A percentile compares a stretch with the other conserved stretches of the same genome.
These are phyloP conservation scores for Cyclanthera cordifolia DNA, from an alignment of 306 rosid genomes.

Conservation along the genomic window DNA sequence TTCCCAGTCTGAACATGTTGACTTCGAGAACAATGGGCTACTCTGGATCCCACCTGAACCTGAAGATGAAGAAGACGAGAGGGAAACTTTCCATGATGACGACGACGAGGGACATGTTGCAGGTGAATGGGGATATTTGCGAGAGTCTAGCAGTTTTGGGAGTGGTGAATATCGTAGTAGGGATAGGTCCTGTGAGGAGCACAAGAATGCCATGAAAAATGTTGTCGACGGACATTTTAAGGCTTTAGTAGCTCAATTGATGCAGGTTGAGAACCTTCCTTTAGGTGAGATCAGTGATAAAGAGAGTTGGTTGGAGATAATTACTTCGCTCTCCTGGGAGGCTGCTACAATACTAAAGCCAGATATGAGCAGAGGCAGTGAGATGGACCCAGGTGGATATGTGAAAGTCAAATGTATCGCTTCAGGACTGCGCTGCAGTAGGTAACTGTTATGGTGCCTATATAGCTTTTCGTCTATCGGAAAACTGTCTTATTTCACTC, in stretches of 20 bases:
- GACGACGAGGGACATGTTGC: slow-evolving; percentile 51
- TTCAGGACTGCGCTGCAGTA: slow-evolving; percentile 54
- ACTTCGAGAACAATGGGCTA: slow-evolving; percentile 83
- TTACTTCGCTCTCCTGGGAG: slow-evolving; percentile 84
- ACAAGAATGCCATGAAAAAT: slow-evolving; percentile 59
- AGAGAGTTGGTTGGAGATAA: slow-evolving; percentile 82
- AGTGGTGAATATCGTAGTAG: slow-evolving; percentile 59
- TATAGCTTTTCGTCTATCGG: neutral
- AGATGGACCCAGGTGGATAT: slow-evolving; percentile 96
- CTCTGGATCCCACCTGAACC: slow-evolving; percentile 99
- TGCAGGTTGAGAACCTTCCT: slow-evolving; percentile 77
- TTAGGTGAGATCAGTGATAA: slow-evolving; percentile 41
- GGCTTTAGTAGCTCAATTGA: slow-evolving; percentile 85
- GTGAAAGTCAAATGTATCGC: slow-evolving; percentile 89
- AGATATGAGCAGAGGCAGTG: slow-evolving; percentile 83
- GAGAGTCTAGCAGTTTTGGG: slow-evolving; percentile 40
- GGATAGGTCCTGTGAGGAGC: slow-evolving; percentile 82
- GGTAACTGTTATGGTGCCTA: slow-evolving; percentile 28
- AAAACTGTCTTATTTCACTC: neutral
- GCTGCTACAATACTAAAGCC: slow-evolving; percentile 90
- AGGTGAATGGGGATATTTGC: slow-evolving; percentile 80
- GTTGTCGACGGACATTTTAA: slow-evolving; percentile 92
- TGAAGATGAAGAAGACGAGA: slow-evolving; percentile 87
- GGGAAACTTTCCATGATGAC: slow-evolving; percentile 58
- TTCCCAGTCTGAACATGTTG: slow-evolving; percentile 66